phyloP scores from a whole-genome alignment of 768 basidiomycete genomes.

The Dictyophora rubrovolvata region DNA sequence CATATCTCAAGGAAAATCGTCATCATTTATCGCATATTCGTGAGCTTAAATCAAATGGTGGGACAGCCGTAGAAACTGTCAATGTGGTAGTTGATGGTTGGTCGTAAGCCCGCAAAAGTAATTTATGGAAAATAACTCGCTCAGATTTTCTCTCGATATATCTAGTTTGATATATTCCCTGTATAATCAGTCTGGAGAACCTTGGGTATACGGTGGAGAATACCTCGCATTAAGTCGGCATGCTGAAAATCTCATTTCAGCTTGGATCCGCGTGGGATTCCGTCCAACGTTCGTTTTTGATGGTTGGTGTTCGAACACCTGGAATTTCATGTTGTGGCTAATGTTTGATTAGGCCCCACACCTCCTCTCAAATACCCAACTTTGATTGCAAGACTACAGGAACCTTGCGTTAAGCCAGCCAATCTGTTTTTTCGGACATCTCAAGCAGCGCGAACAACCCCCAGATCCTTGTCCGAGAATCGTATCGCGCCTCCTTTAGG shows the following conservation, averaged over 20 bases:
- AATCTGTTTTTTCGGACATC: slow-evolving; percentile 80
- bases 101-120: slow-evolving; percentile 50
- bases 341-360: slow-evolving; percentile 42
- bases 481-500: slow-evolving; percentile 63
- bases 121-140: slow-evolving; percentile 6
- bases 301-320: slow-evolving; percentile 34
- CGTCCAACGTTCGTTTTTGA: slow-evolving; percentile 72
- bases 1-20: slow-evolving; percentile 38
- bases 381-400: slow-evolving; percentile 44
- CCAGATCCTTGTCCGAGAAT: slow-evolving; percentile 63
- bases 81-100: slow-evolving; percentile 72
- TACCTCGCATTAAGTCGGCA: slow-evolving; percentile 46
- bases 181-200: slow-evolving; percentile 46
- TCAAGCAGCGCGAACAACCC: slow-evolving; percentile 44
- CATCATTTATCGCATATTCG: slow-evolving; percentile 28
- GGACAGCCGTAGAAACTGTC: slow-evolving; percentile 16
- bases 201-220: slow-evolving; percentile 86
- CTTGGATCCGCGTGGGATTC: slow-evolving; percentile 62
- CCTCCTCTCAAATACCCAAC: slow-evolving; percentile 70
- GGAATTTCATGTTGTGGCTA: background rate
- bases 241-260: slow-evolving; percentile 41
- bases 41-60: slow-evolving; percentile 16
- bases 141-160: slow-evolving; percentile 3
- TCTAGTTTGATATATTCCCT: slow-evolving; percentile 68
- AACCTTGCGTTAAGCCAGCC: slow-evolving; percentile 49